These are phyloP conservation scores for Phaeophleospora eucalypticola DNA, from an alignment of 2,329 filamentous ascomycete species.

Conservation along the genomic window DNA sequence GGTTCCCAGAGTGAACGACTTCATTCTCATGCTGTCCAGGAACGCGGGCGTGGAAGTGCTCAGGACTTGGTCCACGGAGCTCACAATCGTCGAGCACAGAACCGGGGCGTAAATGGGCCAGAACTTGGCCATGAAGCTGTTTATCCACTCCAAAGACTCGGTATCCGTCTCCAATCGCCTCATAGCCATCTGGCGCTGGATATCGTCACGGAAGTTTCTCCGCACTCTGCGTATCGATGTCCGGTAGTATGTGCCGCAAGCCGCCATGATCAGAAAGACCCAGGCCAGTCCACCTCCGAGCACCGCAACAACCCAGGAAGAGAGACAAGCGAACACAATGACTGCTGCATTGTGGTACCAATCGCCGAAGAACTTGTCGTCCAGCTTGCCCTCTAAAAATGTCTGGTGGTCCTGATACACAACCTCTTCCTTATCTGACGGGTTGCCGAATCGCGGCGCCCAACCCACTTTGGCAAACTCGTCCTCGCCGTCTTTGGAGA, in stretches of 20 bases:
- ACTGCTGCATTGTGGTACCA: constrained; percentile 98
- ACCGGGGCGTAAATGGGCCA: constrained; percentile 98
- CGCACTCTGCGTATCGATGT: constrained; percentile 91
- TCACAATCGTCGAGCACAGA: constrained; percentile 85
- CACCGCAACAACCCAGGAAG: constrained; percentile 84
- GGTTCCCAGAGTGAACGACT: constrained; percentile 86
- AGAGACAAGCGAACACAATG: constrained; percentile 86
- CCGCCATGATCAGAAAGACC: constrained; percentile 88
- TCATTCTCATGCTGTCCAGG: constrained; percentile 87
- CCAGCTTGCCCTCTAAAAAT: constrained; percentile 74
- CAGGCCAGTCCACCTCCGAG: constrained; percentile 88
- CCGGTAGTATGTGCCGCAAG: constrained; percentile 91
- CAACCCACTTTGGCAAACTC: constrained; percentile 65
- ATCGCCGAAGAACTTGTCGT: constrained; percentile 90
- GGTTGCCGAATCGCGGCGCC: constrained; percentile 79
- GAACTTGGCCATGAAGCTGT: constrained; percentile 96
- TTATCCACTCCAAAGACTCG: constrained; percentile 97
- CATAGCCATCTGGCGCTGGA: constrained; percentile 83
- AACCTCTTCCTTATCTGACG: constrained; percentile 50
- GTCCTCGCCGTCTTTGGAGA: constrained; percentile 51
- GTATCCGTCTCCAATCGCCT: constrained; percentile 82
- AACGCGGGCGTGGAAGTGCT: constrained; percentile 89
- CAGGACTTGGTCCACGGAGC: constrained; percentile 90
- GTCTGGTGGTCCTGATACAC: constrained; percentile 84
- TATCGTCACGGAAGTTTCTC: constrained; percentile 92